A percentile compares a stretch with the other conserved stretches of the same genome.
Evolutionary conservation across 805 yeast genomes (phyloP).

Genomic region (Metschnikowia henanensis): DNA sequence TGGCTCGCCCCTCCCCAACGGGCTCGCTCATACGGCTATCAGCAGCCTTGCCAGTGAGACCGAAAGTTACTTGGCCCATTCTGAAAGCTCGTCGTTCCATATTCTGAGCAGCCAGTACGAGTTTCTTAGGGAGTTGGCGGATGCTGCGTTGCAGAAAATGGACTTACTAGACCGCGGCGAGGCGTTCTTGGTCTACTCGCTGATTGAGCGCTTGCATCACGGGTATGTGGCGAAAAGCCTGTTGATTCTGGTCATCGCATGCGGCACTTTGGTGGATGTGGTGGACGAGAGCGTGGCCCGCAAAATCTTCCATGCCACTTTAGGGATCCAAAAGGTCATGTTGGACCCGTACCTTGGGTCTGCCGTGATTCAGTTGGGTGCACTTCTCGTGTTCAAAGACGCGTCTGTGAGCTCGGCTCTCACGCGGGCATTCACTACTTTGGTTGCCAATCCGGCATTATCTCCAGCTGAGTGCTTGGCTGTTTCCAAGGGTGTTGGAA

Average conservation of each 20-base stretch:
- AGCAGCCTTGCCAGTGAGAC: slow-evolving; percentile 8
- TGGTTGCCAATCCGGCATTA: slow-evolving; percentile 57
- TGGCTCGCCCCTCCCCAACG: slow-evolving; percentile 2
- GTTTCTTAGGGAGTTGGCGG: slow-evolving; percentile 29
- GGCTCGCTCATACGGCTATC: slow-evolving; percentile 2
- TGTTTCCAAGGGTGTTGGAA: slow-evolving; percentile 59
- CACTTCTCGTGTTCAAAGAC: slow-evolving; percentile 49
- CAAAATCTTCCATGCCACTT: slow-evolving; percentile 48
- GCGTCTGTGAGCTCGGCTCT: slow-evolving; percentile 36
- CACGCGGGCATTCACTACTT: slow-evolving; percentile 48
- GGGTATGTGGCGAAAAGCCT: slow-evolving; percentile 56
- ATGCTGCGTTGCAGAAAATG: slow-evolving; percentile 39
- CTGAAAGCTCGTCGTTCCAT: slow-evolving; percentile 15
- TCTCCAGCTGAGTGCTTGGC: slow-evolving; percentile 45
- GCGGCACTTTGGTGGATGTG: slow-evolving; percentile 50
- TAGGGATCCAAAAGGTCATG: slow-evolving; percentile 53
- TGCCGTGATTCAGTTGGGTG: slow-evolving; percentile 54
- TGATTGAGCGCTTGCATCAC: slow-evolving; percentile 45
- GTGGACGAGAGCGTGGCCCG: slow-evolving; percentile 45
- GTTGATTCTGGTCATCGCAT: slow-evolving; percentile 60
- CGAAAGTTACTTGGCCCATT: background rate
- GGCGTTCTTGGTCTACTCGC: slow-evolving; percentile 52
- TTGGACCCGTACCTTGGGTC: slow-evolving; percentile 52
- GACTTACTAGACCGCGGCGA: slow-evolving; percentile 57
- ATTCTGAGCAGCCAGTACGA: slow-evolving; percentile 26